A percentile compares a stretch with the other conserved stretches of the same genome.
phyloP scores from a whole-genome alignment of 2,329 filamentous ascomycete species.

The Fusarium pseudocircinatum region DNA sequence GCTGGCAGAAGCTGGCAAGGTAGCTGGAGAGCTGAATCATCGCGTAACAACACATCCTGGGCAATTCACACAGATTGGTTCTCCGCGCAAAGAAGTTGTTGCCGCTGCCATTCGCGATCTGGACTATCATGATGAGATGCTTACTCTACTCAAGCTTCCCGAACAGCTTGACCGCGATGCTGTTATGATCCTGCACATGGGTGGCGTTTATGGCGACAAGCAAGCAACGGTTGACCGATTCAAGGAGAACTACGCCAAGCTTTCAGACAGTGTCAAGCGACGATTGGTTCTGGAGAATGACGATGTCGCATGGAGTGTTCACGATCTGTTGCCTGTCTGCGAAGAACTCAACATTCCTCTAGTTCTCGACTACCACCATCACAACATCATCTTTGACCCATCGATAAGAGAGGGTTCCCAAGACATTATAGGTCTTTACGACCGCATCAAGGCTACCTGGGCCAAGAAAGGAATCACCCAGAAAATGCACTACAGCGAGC shows the following conservation, averaged over 20 bases:
- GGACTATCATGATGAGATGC: slow-evolving; percentile 87
- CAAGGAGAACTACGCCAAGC: slow-evolving; percentile 73
- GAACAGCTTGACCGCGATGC: slow-evolving; percentile 84
- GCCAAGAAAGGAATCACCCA: slow-evolving; percentile 83
- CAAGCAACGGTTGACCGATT: slow-evolving; percentile 81
- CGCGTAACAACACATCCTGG: slow-evolving; percentile 91
- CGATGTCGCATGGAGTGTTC: slow-evolving; percentile 91
- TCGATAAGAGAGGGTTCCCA: slow-evolving; percentile 82
- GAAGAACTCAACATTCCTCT: slow-evolving; percentile 94
- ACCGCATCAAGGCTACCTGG: slow-evolving; percentile 86
- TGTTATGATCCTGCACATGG: slow-evolving; percentile 95
- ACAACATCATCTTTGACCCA: slow-evolving; percentile 90
- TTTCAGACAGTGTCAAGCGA: slow-evolving; percentile 77
- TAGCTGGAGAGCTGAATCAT: slow-evolving; percentile 82
- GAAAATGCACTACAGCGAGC: slow-evolving; percentile 98
- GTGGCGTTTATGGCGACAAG: slow-evolving; percentile 90
- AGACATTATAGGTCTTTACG: slow-evolving; percentile 79
- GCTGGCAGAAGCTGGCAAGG: slow-evolving; percentile 78
- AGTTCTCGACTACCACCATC: slow-evolving; percentile 93
- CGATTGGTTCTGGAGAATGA: slow-evolving; percentile 93
- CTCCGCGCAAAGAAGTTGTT: slow-evolving; percentile 81
- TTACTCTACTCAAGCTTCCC: slow-evolving; percentile 79
- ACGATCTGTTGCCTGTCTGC: slow-evolving; percentile 88
- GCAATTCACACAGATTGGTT: slow-evolving; percentile 91
- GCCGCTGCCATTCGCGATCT: slow-evolving; percentile 81